phyloP scores from a whole-genome alignment of 352 stramenopile genomes.

The Pythium sp. region DNA sequence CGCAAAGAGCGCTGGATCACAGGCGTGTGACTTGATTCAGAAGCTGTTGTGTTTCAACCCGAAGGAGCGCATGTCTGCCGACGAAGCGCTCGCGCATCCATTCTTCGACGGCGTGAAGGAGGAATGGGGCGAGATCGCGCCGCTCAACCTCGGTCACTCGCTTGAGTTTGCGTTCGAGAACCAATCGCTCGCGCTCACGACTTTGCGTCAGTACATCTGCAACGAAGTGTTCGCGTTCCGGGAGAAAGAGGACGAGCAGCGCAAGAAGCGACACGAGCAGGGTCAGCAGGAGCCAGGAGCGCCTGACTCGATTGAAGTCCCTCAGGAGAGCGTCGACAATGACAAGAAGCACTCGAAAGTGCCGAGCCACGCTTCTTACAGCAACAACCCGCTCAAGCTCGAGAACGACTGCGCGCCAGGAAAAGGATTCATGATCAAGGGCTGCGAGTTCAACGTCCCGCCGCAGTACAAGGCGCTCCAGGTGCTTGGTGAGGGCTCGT shows the following conservation, averaged over 20 bases:
- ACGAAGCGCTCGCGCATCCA: conserved; percentile 84
- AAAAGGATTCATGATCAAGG: conserved; percentile 77
- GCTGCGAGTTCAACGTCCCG: conserved; percentile 84
- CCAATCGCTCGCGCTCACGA: conserved; percentile 66
- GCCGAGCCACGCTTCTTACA: background rate
- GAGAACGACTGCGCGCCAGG: conserved; percentile 59
- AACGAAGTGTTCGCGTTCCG: conserved; percentile 71
- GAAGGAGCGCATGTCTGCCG: conserved; percentile 85
- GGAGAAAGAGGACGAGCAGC: conserved; percentile 25
- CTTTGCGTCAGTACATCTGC: conserved; percentile 76
- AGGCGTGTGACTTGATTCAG: conserved; percentile 80
- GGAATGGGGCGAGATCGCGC: conserved; percentile 73
- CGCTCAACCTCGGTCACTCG: conserved; percentile 62
- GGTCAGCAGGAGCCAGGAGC: background rate
- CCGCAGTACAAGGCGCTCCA: conserved; percentile 79
- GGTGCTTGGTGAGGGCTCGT: conserved; percentile 90
- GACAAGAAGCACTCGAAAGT: background rate
- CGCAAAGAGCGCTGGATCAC: conserved; percentile 38
- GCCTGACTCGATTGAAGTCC: background rate
- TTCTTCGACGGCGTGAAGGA: conserved; percentile 90
- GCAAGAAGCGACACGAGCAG: conserved; percentile 30
- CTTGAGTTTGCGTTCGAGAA: conserved; percentile 83
- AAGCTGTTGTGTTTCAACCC: conserved; percentile 91
- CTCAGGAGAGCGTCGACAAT: background rate
- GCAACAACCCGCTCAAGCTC: conserved; percentile 22